Percentiles rank a stretch among this genome's conserved stretches.
These are phyloP conservation scores for Chionographis japonica DNA, from an alignment of 106 monocot species.

Conservation along the genomic window DNA sequence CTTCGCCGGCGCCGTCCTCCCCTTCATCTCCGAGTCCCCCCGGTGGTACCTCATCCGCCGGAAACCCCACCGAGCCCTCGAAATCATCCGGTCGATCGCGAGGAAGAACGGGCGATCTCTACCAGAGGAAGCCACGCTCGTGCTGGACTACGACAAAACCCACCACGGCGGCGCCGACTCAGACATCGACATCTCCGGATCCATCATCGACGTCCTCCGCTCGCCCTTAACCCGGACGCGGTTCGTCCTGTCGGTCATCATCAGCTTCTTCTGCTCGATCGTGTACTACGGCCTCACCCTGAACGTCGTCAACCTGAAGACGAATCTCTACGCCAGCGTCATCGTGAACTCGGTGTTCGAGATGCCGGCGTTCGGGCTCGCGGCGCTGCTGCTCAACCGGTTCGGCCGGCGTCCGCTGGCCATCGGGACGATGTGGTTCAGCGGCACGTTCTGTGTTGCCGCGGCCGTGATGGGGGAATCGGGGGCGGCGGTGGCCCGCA, in stretches of 20 bases:
- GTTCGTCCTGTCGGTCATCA: constrained; percentile 40
- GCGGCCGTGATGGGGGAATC: background rate
- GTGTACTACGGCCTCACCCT: constrained; percentile 91
- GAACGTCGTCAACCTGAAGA: constrained; percentile 84
- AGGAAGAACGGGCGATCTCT: constrained; percentile 27
- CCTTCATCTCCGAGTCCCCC: constrained; percentile 85
- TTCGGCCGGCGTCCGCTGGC: constrained; percentile 62
- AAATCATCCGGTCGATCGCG: constrained; percentile 48
- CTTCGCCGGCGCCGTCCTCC: constrained; percentile 49
- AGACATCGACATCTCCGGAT: constrained; percentile 15
- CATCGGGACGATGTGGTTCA: constrained; percentile 52
- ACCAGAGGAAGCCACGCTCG: constrained; percentile 22
- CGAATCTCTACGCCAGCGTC: constrained; percentile 69
- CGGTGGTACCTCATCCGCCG: constrained; percentile 86
- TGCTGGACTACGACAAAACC: constrained; percentile 34
- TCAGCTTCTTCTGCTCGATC: constrained; percentile 57
- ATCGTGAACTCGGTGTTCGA: constrained; percentile 60
- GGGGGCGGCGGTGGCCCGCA: background rate
- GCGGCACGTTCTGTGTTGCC: background rate
- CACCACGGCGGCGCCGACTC: too few species aligned
- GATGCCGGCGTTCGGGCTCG: constrained; percentile 67
- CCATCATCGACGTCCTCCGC: constrained; percentile 52
- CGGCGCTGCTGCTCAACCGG: constrained; percentile 40
- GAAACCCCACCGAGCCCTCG: constrained; percentile 32
- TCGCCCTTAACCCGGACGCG: constrained; percentile 53